Evolutionary conservation across 306 rosid genomes (phyloP), one percentile per base, ranked within the genome.

Genomic region (Lablab purpureus): DNA sequence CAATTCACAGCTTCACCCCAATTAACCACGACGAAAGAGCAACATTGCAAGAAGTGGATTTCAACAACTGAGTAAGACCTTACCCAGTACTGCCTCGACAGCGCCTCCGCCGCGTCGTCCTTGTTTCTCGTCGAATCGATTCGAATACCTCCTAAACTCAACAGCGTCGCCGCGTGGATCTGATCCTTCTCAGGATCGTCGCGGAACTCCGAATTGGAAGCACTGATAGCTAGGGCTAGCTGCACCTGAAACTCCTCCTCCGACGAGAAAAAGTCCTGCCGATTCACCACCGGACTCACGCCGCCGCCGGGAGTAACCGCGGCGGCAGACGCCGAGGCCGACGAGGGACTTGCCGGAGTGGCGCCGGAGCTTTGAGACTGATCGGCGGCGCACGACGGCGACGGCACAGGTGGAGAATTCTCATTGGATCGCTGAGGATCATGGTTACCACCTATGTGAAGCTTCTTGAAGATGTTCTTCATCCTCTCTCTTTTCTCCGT

Each of bases 401-500:
- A 71, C 4, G 86, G 71, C 0, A 67, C 86, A 49, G 91, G 49
- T 36, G 84, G 55, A 7, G 88, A 59, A 49, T 30, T 73, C 37
- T 95, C 99, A 78, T 85, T 90, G 79, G 98, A 82, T 67, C 96
- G 94, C 83, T 77, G 83, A 30, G 90, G 89, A 58, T 92, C 97
- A 86, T 91, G 91, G 54, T 84, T 64, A 49, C 91, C 85, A 19
- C 98, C 99, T 70, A 86, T 86, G 50, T 93, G 98, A 87, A 95
- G 97, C 91, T 93, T 95, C 96, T 95, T 95, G 94, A 95, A 95
- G 92, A 95, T 93, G 93, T 90, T 90, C 78, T 89, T 95, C 99
- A 95, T 95, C 78, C 82, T 80, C 67, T 72, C 86, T 34, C 12
- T 71, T 54, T 71, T 74, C 65, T 74, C 84, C 2, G 78, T 46